A percentile compares a stretch with the other conserved stretches of the same genome.
Evolutionary conservation across 371 early-diverging fungal genomes (phyloP).

Genomic region (Blakeslea trispora): DNA sequence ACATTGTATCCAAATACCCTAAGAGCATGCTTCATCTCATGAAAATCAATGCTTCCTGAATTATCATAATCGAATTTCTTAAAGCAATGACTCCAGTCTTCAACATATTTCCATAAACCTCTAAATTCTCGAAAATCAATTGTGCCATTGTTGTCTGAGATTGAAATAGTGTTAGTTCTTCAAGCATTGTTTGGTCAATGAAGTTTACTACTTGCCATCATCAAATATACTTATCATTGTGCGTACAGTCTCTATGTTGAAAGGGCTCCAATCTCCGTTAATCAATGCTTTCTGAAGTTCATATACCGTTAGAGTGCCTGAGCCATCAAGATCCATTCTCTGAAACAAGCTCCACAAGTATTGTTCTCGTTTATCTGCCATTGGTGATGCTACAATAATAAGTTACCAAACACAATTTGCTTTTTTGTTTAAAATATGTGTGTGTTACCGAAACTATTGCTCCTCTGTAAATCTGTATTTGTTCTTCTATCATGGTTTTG

Average conservation of each 20-base stretch:
- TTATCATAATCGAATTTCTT: constrained; percentile 79
- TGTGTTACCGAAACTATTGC: neutral
- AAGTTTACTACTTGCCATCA: constrained; percentile 40
- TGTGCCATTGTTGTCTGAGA: constrained; percentile 88
- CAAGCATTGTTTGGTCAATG: too few species aligned
- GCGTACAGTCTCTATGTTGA: constrained; percentile 61
- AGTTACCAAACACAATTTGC: neutral
- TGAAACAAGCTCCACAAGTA: constrained; percentile 69
- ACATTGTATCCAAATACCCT: constrained; percentile 76
- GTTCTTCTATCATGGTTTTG: neutral
- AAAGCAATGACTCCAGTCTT: constrained; percentile 78
- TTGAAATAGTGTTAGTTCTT: too few species aligned
- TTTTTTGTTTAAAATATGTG: neutral
- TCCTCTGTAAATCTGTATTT: neutral
- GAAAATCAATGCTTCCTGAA: constrained; percentile 73
- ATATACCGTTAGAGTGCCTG: constrained; percentile 44
- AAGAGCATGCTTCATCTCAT: constrained; percentile 74
- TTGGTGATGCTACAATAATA: neutral
- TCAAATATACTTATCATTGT: constrained; percentile 73
- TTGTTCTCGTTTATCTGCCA: constrained; percentile 37
- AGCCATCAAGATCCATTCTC: constrained; percentile 63
- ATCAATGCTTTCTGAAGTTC: constrained; percentile 61
- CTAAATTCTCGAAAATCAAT: constrained; percentile 93
- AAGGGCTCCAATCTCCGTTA: constrained; percentile 67
- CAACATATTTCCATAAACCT: constrained; percentile 75